phyloP scores from a whole-genome alignment of 78 protist species.

The Dictyostelium citrinum region DNA sequence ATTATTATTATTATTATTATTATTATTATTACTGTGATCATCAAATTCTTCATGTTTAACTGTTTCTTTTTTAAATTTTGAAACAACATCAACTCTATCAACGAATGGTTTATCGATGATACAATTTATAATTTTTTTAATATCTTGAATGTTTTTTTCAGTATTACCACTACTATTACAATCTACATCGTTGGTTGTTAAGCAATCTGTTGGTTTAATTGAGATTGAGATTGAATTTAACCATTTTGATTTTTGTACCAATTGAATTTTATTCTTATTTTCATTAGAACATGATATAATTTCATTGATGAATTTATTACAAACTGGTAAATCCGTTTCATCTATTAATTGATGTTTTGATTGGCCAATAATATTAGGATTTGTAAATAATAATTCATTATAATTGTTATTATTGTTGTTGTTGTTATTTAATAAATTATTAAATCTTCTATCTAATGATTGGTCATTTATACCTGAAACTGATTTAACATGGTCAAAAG shows the following conservation, averaged over 20 bases:
- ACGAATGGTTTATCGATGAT: slow-evolving; percentile 14
- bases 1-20: no score
- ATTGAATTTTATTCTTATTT: neutral
- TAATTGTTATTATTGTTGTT: neutral
- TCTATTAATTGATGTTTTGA: neutral
- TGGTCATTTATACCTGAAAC: neutral
- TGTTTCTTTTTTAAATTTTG: neutral
- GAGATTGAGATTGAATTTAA: slow-evolving; percentile 46
- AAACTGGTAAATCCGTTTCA: slow-evolving; percentile 37
- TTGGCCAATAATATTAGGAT: neutral
- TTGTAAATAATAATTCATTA: neutral
- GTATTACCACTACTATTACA: neutral
- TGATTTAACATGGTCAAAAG: neutral
- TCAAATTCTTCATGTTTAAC: neutral
- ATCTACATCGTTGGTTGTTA: neutral
- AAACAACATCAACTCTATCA: slow-evolving; percentile 23
- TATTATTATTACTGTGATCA: neutral
- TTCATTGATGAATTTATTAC: neutral
- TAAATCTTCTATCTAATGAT: neutral
- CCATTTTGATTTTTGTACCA: slow-evolving; percentile 42
- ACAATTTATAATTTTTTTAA: slow-evolving; percentile 9
- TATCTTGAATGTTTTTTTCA: neutral
- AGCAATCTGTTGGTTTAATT: neutral
- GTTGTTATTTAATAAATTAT: neutral
- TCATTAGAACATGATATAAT: slow-evolving; percentile 1